Evolutionary conservation across 208 protist genomes (phyloP), one percentile per base, ranked within the genome.

Genomic region (Leishmania arabica): DNA sequence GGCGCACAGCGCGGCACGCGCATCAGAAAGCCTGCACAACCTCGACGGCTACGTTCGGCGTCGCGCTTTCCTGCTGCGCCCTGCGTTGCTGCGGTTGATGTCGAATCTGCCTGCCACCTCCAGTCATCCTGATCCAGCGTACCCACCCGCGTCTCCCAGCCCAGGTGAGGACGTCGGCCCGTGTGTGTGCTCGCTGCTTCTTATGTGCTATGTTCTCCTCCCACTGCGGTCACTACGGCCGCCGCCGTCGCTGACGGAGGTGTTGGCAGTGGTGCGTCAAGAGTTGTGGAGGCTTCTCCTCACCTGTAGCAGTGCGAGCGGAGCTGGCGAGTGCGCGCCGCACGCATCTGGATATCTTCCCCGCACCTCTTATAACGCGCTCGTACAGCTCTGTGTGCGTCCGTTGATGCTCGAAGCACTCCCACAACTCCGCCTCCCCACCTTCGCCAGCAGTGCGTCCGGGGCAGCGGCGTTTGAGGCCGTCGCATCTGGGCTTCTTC

Each of bases 261-360:
- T 64, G 27, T 51, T 81, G n/a, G 77, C 72, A 62, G 13, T 64
- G 73, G 72, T 85, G 60, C 82, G 82, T 15, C 70, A 45, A 49
- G 82, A 81, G 37, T 37, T 82, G 8, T 62, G 68, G 56, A 13
- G 24, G 51, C 77, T 85, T 65, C 45, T 82, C 34, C 51, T 56
- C 31, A 2, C 34, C 47, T 76, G 34, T 42, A 19, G 47, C 40
- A 31, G 69, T 73, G 69, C 69, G 40, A 53, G 45, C 69, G 45
- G n/a, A 37, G 49, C 21, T 27, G 53, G 47, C 47, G 34, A 11
- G 51, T 60, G 31, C 62, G 21, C 40, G 3, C 42, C 3, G 21
- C 24, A 53, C 47, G 70, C 47, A 40, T 74, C 47, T 21, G 47
- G 51, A 19, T 34, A 45, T 34, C 47, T 24, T 64, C n/a, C 19